A percentile compares a stretch with the other conserved stretches of the same genome.
These are phyloP conservation scores for Diaporthe longicolla DNA, from an alignment of 2,329 filamentous ascomycete species.

Conservation along the genomic window DNA sequence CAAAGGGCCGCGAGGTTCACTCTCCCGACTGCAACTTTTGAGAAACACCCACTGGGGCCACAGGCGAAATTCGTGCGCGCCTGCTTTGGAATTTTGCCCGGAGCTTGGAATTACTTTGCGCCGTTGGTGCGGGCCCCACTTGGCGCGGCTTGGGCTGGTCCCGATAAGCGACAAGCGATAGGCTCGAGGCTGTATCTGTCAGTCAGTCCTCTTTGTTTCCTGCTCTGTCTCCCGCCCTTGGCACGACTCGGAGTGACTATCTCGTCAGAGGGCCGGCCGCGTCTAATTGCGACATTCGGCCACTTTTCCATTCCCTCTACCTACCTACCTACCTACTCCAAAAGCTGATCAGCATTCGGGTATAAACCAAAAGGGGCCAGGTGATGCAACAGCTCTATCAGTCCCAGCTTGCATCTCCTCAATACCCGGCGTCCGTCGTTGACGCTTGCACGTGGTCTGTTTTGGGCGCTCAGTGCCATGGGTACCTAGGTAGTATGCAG, in stretches of 20 bases:
- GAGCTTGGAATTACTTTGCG: conserved; percentile 31
- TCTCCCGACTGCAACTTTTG: conserved; percentile 37
- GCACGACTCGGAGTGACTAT: too few relatives aligned
- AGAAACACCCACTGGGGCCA: conserved; percentile 13
- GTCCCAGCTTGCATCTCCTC: too few relatives aligned
- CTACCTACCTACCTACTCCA: too few relatives aligned
- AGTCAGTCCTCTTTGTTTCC: too few relatives aligned
- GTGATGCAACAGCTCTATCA: too few relatives aligned
- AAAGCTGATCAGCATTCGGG: too few relatives aligned
- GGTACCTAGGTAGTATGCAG: neutral
- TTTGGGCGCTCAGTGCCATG: neutral
- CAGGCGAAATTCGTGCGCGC: conserved; percentile 38
- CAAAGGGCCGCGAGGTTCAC: conserved; percentile 36
- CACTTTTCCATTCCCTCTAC: too few relatives aligned
- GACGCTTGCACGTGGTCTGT: neutral
- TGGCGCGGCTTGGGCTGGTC: neutral
- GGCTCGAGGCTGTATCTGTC: neutral
- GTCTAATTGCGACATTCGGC: too few relatives aligned
- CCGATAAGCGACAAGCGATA: conserved; percentile 14
- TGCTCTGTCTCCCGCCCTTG: too few relatives aligned
- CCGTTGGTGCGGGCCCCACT: conserved; percentile 9
- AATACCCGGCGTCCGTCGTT: too few relatives aligned
- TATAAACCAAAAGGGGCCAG: too few relatives aligned
- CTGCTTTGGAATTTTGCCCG: conserved; percentile 19
- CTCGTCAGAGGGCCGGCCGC: too few relatives aligned